These are phyloP conservation scores for Quercus phellos DNA, from an alignment of 331 rosid genomes.

Conservation along the genomic window DNA sequence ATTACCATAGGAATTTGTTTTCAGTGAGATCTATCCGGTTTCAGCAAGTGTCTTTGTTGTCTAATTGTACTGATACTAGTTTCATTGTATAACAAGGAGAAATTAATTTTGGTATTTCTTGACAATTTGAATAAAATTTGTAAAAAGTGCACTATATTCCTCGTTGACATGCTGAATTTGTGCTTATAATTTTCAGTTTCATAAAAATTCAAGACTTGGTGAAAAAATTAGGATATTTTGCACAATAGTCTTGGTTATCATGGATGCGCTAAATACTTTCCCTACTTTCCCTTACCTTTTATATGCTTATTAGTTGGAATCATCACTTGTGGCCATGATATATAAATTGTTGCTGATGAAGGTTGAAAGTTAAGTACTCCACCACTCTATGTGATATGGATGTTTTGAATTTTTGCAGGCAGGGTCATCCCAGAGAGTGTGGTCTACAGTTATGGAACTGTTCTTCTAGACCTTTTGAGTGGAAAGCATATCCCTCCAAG, in stretches of 20 bases:
- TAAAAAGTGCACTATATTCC: not conserved
- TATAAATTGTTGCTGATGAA: not conserved
- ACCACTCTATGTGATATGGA: not conserved
- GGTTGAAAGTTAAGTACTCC: not conserved
- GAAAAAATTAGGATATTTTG: not conserved
- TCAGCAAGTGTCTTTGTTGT: not conserved
- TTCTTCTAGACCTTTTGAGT: slow-evolving; percentile 62
- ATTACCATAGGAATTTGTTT: not conserved
- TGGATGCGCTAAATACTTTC: not conserved
- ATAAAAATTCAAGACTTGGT: not conserved
- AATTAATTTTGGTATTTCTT: not conserved
- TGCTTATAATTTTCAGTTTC: not conserved
- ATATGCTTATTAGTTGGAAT: not conserved
- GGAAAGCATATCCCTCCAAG: slow-evolving; percentile 89
- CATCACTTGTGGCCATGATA: not conserved
- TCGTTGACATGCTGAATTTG: not conserved
- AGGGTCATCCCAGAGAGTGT: slow-evolving; percentile 70
- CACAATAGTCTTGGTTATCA: not conserved
- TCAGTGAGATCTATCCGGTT: not conserved
- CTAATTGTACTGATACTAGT: not conserved
- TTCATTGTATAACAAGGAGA: not conserved
- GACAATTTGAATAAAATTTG: not conserved
- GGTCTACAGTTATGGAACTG: slow-evolving; percentile 68
- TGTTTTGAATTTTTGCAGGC: slow-evolving; percentile 35
- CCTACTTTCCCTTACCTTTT: not conserved